A percentile compares a stretch with the other conserved stretches of the same genome.
phyloP scores from a whole-genome alignment of 805 yeast species.

The Ogataea naganishii region DNA sequence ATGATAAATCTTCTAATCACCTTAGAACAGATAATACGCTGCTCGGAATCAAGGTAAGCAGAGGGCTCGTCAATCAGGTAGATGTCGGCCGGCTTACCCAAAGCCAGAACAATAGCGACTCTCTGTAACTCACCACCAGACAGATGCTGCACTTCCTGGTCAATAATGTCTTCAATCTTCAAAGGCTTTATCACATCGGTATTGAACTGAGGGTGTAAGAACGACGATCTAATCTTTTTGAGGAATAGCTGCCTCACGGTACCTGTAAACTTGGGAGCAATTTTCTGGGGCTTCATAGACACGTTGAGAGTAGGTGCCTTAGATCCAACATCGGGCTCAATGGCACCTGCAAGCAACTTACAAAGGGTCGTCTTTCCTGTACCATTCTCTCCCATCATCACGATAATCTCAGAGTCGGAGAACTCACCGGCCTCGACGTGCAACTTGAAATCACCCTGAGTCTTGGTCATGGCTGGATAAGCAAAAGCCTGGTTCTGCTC shows the following conservation, averaged over 20 bases:
- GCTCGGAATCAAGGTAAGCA: conserved; percentile 98
- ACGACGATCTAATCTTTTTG: conserved; percentile 90
- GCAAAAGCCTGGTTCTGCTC: conserved; percentile 73
- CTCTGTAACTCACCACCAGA: conserved; percentile 99
- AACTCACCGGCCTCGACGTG: conserved; percentile 80
- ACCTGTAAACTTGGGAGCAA: conserved; percentile 98
- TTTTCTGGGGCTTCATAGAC: conserved; percentile 98
- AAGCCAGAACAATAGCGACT: conserved; percentile 92
- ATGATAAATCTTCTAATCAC: conserved; percentile 94
- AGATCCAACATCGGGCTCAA: conserved; percentile 74
- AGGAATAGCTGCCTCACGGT: conserved; percentile 96
- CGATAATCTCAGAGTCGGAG: conserved; percentile 93
- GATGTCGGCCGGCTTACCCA: conserved; percentile 93
- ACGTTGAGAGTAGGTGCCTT: conserved; percentile 84
- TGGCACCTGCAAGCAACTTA: conserved; percentile 88
- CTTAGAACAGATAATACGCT: conserved; percentile 98
- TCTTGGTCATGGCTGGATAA: conserved; percentile 78
- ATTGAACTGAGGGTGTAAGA: conserved; percentile 95
- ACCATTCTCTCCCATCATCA: conserved; percentile 99
- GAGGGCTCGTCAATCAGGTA: conserved; percentile 98
- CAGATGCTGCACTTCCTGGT: conserved; percentile 94
- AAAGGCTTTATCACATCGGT: conserved; percentile 96
- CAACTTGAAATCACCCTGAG: conserved; percentile 93
- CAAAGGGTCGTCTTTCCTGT: conserved; percentile 99
- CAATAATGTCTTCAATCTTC: conserved; percentile 87